Conservation (phyloP, 1,284 basidiomycete species). For the Trichosporon faecale region DNA sequence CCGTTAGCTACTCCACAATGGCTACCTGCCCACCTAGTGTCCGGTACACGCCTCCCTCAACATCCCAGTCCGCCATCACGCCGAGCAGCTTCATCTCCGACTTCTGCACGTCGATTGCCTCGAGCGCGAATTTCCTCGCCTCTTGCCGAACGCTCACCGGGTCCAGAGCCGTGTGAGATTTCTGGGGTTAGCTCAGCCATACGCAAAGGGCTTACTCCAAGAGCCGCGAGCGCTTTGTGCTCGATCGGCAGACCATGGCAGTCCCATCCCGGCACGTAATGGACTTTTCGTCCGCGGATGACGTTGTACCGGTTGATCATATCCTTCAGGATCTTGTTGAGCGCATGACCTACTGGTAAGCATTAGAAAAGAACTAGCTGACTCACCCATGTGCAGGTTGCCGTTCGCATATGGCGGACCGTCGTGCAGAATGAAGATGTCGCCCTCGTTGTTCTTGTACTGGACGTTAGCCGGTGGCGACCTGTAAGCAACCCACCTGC, state of each 20-base stretch:
- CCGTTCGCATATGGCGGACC: constrained; percentile 99
- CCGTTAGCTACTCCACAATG: background rate
- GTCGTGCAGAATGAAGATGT: constrained; percentile 82
- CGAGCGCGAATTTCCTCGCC: constrained; percentile 69
- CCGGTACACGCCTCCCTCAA: constrained; percentile 70
- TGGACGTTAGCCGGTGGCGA: constrained; percentile 41
- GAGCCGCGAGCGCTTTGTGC: constrained; percentile 76
- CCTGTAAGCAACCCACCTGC: constrained; percentile 60
- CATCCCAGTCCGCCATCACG: constrained; percentile 89
- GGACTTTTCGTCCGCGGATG: constrained; percentile 70
- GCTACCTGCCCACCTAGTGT: constrained; percentile 69
- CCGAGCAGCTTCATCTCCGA: constrained; percentile 77
- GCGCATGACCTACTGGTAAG: constrained; percentile 71
- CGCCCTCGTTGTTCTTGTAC: constrained; percentile 59
- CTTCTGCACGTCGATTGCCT: constrained; percentile 74
- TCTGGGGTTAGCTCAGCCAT: constrained; percentile 22
- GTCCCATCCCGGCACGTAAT: constrained; percentile 96
- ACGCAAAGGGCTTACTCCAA: constrained; percentile 58
- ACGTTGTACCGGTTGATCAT: constrained; percentile 90
- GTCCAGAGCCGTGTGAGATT: constrained; percentile 56
- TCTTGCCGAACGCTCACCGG: constrained; percentile 66
- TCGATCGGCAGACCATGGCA: constrained; percentile 98
- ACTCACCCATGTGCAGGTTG: constrained; percentile 84
- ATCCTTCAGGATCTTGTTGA: constrained; percentile 97
- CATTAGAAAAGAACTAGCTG: background rate